Conservation (phyloP, 2,329 filamentous ascomycete genomes). For the Arthrobotrys pseudoclavata region DNA sequence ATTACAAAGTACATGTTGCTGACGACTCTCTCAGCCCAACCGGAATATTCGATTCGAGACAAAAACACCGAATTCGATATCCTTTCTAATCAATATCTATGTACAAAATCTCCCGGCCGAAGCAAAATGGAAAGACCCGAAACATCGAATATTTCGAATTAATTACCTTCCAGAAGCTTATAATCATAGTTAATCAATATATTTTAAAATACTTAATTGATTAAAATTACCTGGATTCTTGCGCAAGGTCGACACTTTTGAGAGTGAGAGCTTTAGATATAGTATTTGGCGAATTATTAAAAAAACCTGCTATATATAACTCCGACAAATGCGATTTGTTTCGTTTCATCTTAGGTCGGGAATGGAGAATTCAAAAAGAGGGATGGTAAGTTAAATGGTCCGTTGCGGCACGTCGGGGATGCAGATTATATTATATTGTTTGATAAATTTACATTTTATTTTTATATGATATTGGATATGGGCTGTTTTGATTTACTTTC, state of each 20-base stretch:
- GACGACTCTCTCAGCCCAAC: background rate
- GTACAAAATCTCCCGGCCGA: background rate
- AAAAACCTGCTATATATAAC: constrained; percentile 37
- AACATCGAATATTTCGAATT: background rate
- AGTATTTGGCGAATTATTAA: constrained; percentile 10
- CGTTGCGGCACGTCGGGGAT: constrained; percentile 28
- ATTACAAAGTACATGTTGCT: background rate
- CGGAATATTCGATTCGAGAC: constrained; percentile 6
- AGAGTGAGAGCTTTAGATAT: constrained; percentile 24
- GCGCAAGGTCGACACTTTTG: constrained; percentile 12
- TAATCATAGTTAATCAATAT: background rate
- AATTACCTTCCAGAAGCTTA: constrained; percentile 4
- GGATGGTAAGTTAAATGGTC: constrained; percentile 2
- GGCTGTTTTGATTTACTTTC: background rate
- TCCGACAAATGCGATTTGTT: constrained; percentile 40
- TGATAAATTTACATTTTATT: background rate
- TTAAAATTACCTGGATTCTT: constrained; percentile 28
- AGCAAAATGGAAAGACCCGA: background rate
- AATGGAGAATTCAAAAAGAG: constrained; percentile 2
- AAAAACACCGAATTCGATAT: background rate
- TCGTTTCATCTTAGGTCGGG: constrained; percentile 52
- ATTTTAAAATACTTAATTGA: constrained; percentile 8
- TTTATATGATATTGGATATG: background rate
- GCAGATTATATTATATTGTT: background rate
- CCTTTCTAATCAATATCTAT: background rate